phyloP scores from a whole-genome alignment of 2,329 filamentous ascomycete species.

The Calonectria ilicicola region DNA sequence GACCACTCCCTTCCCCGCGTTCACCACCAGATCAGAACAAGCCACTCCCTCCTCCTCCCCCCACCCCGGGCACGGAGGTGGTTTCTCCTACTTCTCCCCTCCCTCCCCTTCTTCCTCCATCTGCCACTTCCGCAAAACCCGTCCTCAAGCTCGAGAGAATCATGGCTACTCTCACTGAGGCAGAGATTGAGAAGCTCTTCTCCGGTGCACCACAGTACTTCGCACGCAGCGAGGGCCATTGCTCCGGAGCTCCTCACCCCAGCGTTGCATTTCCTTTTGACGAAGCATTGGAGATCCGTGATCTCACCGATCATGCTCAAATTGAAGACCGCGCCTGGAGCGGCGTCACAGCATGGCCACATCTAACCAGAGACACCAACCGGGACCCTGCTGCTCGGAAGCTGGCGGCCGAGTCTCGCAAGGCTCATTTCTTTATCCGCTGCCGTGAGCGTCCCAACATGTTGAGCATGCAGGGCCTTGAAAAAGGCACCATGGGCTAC shows the following conservation, averaged over 20 bases:
- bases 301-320: constrained; percentile 73
- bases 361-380: constrained; percentile 65
- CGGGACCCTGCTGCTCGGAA: constrained; percentile 58
- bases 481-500: constrained; percentile 78
- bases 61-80: constrained; percentile 52
- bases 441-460: constrained; percentile 76
- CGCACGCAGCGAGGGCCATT: constrained; percentile 69
- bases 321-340: constrained; percentile 74
- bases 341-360: constrained; percentile 72
- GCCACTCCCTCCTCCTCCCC: constrained; percentile 66
- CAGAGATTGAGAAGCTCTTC: constrained; percentile 77
- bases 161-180: constrained; percentile 69
- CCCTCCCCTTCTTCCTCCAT: neutral
- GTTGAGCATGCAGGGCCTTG: constrained; percentile 78
- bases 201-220: constrained; percentile 82
- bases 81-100: constrained; percentile 38
- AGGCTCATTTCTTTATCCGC: constrained; percentile 69
- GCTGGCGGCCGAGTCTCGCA: constrained; percentile 57
- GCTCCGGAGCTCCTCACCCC: constrained; percentile 70
- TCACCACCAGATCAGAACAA: constrained; percentile 64
- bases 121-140: constrained; percentile 49
- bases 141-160: constrained; percentile 66
- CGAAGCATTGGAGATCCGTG: constrained; percentile 68
- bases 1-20: constrained; percentile 47
- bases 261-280: constrained; percentile 78